A percentile compares a stretch with the other conserved stretches of the same genome.
phyloP scores from a whole-genome alignment of 768 basidiomycete species.

The Termitomyces sp. region DNA sequence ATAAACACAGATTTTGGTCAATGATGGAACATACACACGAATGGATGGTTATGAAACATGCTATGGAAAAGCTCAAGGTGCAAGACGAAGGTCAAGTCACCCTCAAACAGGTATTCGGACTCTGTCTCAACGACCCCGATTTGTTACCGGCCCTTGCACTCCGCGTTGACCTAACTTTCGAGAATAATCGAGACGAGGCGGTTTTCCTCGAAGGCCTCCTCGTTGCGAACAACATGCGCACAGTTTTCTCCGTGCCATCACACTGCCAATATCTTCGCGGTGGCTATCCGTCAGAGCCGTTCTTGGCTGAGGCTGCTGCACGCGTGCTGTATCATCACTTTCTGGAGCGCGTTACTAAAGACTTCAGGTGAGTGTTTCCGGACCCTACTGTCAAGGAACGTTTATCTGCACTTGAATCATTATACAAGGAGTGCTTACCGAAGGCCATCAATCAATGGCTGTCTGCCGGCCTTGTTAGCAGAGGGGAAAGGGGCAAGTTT shows the following conservation, averaged over 20 bases:
- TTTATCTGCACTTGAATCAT: neutral
- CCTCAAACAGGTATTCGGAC: neutral
- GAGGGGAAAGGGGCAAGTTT: neutral
- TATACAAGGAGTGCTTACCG: neutral
- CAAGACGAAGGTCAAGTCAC: neutral
- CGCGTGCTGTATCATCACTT: neutral
- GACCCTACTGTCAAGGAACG: neutral
- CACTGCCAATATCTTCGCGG: no score
- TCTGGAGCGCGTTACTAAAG: no score
- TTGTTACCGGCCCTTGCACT: neutral
- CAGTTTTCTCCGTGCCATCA: neutral
- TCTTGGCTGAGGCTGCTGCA: conserved; percentile 1
- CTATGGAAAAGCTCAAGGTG: neutral
- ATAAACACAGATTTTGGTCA: neutral
- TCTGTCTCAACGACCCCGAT: neutral
- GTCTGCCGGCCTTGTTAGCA: neutral
- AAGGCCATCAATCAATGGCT: neutral
- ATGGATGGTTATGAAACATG: neutral
- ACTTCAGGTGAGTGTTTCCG: neutral
- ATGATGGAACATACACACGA: neutral
- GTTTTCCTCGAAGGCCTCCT: neutral
- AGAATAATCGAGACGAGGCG: neutral
- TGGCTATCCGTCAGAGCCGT: conserved; percentile 1
- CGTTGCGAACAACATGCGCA: neutral
- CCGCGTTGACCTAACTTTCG: neutral